Evolutionary conservation across 1,139 yeast species (phyloP).

Genomic region (Geotrichum klebahnii): DNA sequence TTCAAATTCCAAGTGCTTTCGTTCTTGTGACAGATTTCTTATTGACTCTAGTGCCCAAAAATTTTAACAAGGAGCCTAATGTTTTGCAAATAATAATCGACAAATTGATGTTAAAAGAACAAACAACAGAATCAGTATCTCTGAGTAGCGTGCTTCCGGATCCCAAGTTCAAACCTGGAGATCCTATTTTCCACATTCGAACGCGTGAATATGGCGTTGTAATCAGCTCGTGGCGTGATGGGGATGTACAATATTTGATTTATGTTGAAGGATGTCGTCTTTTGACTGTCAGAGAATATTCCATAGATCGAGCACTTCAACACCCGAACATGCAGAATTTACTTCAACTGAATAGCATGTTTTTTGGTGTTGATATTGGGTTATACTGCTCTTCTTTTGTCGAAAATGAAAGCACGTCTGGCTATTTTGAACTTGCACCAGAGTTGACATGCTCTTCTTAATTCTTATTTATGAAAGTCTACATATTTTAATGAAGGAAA

Average conservation of each 20-base stretch:
- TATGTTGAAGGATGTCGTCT: constrained; percentile 9
- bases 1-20: constrained; percentile 11
- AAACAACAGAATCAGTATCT: neutral
- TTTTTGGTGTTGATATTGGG: neutral
- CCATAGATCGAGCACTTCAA: neutral
- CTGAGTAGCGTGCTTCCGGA: neutral
- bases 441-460: too few species aligned
- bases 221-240: constrained; percentile 10
- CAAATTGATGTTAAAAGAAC: constrained; percentile 4
- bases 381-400: neutral
- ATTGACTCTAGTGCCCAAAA: constrained; percentile 9
- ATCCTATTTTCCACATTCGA: constrained; percentile 2
- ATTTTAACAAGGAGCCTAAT: neutral
- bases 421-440: neutral
- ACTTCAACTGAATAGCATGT: neutral
- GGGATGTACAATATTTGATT: constrained; percentile 4
- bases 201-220: constrained; percentile 15
- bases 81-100: neutral
- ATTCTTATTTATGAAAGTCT: too few species aligned
- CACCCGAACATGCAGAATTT: neutral
- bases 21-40: constrained; percentile 16
- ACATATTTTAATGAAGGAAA: too few species aligned
- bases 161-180: constrained; percentile 15
- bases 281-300: constrained; percentile 5
- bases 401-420: neutral